phyloP scores from a whole-genome alignment of 306 rosid species.

The Lagenaria siceraria region DNA sequence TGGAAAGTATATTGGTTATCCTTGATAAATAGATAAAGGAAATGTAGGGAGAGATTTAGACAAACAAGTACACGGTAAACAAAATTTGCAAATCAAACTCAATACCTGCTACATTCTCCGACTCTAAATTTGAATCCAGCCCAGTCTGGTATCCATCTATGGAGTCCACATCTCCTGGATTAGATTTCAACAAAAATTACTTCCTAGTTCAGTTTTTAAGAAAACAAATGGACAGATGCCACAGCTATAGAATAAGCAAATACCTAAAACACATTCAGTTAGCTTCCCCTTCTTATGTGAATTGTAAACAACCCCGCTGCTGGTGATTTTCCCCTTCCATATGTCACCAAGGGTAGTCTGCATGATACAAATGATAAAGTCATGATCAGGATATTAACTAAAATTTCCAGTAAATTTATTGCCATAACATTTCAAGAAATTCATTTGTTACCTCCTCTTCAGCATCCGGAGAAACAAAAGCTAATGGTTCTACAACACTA shows the following conservation, averaged over 20 bases:
- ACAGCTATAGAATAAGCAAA: background rate
- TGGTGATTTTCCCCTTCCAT: constrained; percentile 38
- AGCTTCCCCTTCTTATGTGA: constrained; percentile 22
- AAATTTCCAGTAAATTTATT: background rate
- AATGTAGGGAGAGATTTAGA: background rate
- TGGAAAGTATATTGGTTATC: background rate
- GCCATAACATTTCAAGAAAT: background rate
- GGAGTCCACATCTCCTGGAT: constrained; percentile 19
- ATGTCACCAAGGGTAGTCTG: constrained; percentile 35
- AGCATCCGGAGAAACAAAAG: constrained; percentile 40
- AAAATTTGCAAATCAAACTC: background rate
- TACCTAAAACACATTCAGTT: constrained; percentile 30
- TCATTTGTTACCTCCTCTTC: constrained; percentile 33
- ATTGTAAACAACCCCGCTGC: constrained; percentile 30
- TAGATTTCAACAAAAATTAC: constrained; percentile 11
- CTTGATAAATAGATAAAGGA: background rate
- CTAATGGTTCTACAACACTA: constrained; percentile 31
- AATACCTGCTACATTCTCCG: constrained; percentile 1
- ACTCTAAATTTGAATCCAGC: constrained; percentile 8
- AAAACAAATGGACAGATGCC: background rate
- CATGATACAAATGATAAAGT: constrained; percentile 3
- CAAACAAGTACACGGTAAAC: background rate
- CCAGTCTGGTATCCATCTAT: constrained; percentile 16
- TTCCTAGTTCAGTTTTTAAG: background rate
- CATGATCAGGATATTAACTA: background rate